phyloP scores from a whole-genome alignment of 2,329 filamentous ascomycete genomes.

The Colletotrichum brevisporum region DNA sequence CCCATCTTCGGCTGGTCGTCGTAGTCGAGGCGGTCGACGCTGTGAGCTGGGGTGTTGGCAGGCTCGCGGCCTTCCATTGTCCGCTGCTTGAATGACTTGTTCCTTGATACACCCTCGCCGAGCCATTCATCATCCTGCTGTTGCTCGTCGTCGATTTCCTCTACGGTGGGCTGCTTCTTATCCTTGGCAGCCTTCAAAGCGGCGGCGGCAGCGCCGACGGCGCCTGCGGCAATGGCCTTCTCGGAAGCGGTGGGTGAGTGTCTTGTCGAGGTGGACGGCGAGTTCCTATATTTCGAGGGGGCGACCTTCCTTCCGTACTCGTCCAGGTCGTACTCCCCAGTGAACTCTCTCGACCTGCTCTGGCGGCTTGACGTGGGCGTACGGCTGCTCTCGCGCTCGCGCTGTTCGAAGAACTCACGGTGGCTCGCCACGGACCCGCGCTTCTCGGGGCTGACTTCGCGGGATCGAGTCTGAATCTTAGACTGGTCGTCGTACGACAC shows the following conservation, averaged over 20 bases:
- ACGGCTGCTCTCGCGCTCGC: constrained; percentile 57
- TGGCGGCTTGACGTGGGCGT: constrained; percentile 52
- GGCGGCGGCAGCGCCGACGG: constrained; percentile 67
- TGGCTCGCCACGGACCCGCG: constrained; percentile 54
- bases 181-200: constrained; percentile 65
- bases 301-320: constrained; percentile 70
- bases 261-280: constrained; percentile 64
- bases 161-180: constrained; percentile 54
- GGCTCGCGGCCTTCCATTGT: constrained; percentile 70
- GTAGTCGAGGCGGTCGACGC: constrained; percentile 69
- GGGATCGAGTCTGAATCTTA: constrained; percentile 48
- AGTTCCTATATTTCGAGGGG: constrained; percentile 60
- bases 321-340: constrained; percentile 69
- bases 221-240: constrained; percentile 69
- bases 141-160: constrained; percentile 51
- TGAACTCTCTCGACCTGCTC: constrained; percentile 61
- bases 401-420: constrained; percentile 56
- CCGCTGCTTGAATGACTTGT: constrained; percentile 77
- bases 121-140: constrained; percentile 54
- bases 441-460: constrained; percentile 59
- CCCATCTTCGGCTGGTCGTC: constrained; percentile 71
- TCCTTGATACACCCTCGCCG: constrained; percentile 68
- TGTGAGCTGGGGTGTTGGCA: constrained; percentile 70
- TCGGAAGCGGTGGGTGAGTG: constrained; percentile 71
- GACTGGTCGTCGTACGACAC: constrained; percentile 51